Percentiles rank a stretch among this genome's conserved stretches.
These are phyloP conservation scores for Dimargaris verticillata DNA, from an alignment of 192 early-diverging fungal species.

Conservation along the genomic window DNA sequence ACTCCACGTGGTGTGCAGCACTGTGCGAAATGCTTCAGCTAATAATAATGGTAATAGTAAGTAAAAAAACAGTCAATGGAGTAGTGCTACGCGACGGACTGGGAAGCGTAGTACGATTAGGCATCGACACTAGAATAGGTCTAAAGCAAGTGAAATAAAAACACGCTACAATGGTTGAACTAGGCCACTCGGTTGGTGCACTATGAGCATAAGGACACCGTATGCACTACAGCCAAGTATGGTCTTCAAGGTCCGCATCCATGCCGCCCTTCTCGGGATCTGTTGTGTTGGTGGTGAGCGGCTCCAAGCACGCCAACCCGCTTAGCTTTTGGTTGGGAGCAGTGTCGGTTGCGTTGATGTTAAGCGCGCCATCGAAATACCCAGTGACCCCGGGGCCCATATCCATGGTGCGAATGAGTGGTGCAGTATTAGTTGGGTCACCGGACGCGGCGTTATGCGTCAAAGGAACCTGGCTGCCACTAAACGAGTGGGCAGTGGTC, in stretches of 20 bases:
- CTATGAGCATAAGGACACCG: background rate
- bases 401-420: slow-evolving; percentile 4
- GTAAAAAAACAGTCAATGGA: background rate
- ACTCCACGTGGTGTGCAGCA: too few relatives aligned
- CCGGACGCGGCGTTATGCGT: too few relatives aligned
- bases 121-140: background rate
- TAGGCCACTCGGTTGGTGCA: background rate
- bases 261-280: slow-evolving; percentile 1
- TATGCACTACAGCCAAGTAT: slow-evolving; percentile 3
- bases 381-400: slow-evolving; percentile 10
- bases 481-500: background rate
- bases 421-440: background rate
- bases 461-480: background rate
- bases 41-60: background rate
- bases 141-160: background rate
- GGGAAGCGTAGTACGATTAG: background rate
- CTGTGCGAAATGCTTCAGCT: too few relatives aligned
- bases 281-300: background rate
- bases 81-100: background rate
- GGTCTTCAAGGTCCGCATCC: background rate
- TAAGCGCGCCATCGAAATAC: background rate
- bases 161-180: background rate
- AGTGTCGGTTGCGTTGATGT: background rate
- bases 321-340: background rate
- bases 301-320: slow-evolving; percentile 3